Conservation (phyloP, 2,329 filamentous ascomycete species). For the Aspergillus vadensis region DNA sequence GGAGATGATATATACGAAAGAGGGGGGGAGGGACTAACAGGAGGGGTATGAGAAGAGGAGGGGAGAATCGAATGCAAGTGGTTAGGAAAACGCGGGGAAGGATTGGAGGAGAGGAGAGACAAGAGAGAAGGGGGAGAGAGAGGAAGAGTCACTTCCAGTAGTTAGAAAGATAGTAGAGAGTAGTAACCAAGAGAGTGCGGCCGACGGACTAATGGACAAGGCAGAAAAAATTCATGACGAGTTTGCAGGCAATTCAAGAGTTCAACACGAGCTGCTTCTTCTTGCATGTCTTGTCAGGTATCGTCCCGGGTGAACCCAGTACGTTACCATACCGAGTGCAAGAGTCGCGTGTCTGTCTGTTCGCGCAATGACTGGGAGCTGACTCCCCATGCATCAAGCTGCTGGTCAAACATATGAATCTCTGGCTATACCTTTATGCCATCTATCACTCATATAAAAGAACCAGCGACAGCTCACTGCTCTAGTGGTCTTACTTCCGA, state of each 20-base stretch:
- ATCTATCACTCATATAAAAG: too few species aligned
- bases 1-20: neutral
- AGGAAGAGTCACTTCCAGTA: too few species aligned
- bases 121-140: neutral
- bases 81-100: neutral
- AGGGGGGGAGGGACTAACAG: neutral
- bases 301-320: neutral
- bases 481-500: too few species aligned
- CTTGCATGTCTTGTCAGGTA: neutral
- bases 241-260: too few species aligned
- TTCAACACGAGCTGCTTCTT: neutral
- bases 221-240: too few species aligned
- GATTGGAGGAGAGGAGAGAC: neutral
- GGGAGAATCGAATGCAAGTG: neutral
- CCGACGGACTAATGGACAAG: too few species aligned
- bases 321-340: neutral
- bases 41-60: neutral
- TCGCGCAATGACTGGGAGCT: neutral
- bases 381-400: too few species aligned
- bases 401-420: too few species aligned
- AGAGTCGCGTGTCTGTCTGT: neutral
- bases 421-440: too few species aligned
- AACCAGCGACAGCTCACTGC: too few species aligned
- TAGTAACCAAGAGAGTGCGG: neutral
- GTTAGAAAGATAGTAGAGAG: neutral